phyloP scores from a whole-genome alignment of 2,329 filamentous ascomycete species.

The Macrophomina phaseolina region DNA sequence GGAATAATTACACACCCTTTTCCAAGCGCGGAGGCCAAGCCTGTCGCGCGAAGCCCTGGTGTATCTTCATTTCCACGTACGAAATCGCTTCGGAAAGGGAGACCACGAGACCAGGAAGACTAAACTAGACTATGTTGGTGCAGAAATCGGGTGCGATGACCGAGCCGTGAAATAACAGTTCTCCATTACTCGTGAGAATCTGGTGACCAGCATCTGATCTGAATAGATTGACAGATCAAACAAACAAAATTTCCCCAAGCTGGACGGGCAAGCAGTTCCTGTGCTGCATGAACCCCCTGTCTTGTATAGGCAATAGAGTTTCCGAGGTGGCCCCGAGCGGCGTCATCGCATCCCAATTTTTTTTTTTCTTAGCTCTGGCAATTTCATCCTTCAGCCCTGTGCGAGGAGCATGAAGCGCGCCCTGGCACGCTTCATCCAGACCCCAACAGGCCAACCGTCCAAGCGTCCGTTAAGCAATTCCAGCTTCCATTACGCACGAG shows the following conservation, averaged over 20 bases:
- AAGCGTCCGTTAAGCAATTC: conserved; percentile 23
- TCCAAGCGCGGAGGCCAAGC: background rate
- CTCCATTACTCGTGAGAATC: background rate
- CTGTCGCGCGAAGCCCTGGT: background rate
- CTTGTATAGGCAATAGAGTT: background rate
- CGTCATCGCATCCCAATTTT: conserved; percentile 25
- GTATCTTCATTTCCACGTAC: background rate
- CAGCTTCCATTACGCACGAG: background rate
- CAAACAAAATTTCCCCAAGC: background rate
- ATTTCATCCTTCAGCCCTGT: conserved; percentile 6
- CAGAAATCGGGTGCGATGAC: background rate
- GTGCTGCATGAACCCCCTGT: conserved; percentile 1
- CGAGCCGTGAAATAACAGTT: background rate
- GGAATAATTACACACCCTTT: background rate
- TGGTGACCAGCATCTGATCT: background rate
- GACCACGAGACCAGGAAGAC: background rate
- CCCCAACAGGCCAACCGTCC: background rate
- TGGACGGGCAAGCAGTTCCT: background rate
- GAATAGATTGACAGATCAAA: background rate
- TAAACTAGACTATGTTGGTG: background rate
- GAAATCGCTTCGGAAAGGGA: background rate
- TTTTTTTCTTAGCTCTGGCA: conserved; percentile 13
- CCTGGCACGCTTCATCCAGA: conserved; percentile 19
- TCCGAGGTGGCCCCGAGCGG: conserved; percentile 13
- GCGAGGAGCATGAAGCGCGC: conserved; percentile 25